Conservation (phyloP, 1,139 yeast species). For the Hemisphaericaspora xylanilytica region DNA sequence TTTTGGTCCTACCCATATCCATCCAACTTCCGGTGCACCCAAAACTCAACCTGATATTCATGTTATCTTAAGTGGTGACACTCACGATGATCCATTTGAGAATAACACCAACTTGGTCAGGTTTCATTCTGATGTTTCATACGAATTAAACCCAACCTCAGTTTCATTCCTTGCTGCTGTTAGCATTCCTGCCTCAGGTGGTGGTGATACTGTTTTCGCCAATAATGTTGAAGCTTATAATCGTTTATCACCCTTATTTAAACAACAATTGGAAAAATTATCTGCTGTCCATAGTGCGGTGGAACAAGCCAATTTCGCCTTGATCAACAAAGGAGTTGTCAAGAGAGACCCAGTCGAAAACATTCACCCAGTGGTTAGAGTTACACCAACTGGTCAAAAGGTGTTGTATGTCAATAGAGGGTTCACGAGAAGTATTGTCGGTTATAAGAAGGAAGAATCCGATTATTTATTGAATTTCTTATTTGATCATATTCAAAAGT, state of each 20-base stretch:
- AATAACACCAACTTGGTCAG: slow-evolving; percentile 32
- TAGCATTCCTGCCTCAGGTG: slow-evolving; percentile 65
- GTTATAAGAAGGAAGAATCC: slow-evolving; percentile 64
- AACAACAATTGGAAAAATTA: slow-evolving; percentile 53
- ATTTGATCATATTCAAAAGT: slow-evolving; percentile 45
- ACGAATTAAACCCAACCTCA: slow-evolving; percentile 70
- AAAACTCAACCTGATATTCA: slow-evolving; percentile 58
- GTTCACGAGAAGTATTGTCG: slow-evolving; percentile 61
- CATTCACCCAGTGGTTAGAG: slow-evolving; percentile 65
- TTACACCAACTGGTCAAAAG: slow-evolving; percentile 67
- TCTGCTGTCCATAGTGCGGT: slow-evolving; percentile 66
- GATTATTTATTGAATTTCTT: slow-evolving; percentile 54
- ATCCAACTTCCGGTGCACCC: slow-evolving; percentile 74
- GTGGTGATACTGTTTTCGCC: slow-evolving; percentile 74
- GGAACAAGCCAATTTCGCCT: slow-evolving; percentile 62
- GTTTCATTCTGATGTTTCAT: slow-evolving; percentile 73
- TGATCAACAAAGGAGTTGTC: slow-evolving; percentile 55
- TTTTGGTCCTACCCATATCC: slow-evolving; percentile 69
- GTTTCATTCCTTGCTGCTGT: slow-evolving; percentile 59
- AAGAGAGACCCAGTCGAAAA: slow-evolving; percentile 60
- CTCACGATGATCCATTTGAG: slow-evolving; percentile 31
- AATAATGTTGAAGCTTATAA: slow-evolving; percentile 68
- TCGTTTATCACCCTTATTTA: slow-evolving; percentile 60
- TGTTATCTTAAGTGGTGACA: slow-evolving; percentile 52
- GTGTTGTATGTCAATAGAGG: slow-evolving; percentile 57